Conservation (phyloP, 1,139 yeast genomes). For the Hemisphaericaspora subhashii region DNA sequence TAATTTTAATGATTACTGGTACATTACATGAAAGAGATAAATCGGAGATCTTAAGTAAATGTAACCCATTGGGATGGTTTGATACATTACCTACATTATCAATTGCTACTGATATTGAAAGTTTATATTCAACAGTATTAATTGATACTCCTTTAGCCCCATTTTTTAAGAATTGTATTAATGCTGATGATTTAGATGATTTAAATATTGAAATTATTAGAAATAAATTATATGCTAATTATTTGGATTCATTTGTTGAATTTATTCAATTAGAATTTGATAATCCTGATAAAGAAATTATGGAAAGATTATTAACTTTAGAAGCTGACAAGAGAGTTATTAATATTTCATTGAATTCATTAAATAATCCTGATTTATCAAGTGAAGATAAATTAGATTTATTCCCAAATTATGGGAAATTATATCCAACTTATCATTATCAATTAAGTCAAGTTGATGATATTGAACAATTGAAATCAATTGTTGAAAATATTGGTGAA, state of each 20-base stretch:
- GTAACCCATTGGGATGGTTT: constrained; percentile 98
- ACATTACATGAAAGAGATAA: constrained; percentile 94
- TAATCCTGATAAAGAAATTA: constrained; percentile 77
- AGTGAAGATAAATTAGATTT: constrained; percentile 67
- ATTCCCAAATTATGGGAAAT: constrained; percentile 77
- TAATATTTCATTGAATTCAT: constrained; percentile 86
- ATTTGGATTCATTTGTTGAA: constrained; percentile 79
- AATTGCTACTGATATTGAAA: constrained; percentile 91
- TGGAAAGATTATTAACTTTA: constrained; percentile 74
- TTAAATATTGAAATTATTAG: constrained; percentile 92
- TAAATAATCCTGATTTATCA: constrained; percentile 72
- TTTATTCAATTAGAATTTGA: constrained; percentile 63
- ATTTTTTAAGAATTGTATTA: constrained; percentile 85
- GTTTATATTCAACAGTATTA: constrained; percentile 89
- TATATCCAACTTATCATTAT: constrained; percentile 73
- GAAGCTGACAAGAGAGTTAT: constrained; percentile 96
- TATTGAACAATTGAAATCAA: constrained; percentile 73
- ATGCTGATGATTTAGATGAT: constrained; percentile 95
- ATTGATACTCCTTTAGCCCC: constrained; percentile 98
- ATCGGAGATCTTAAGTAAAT: constrained; percentile 79
- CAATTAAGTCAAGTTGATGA: constrained; percentile 79
- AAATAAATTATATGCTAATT: constrained; percentile 88
- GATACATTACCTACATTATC: constrained; percentile 94
- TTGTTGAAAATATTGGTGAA: constrained; percentile 73
- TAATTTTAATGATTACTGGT: constrained; percentile 93